Percentiles rank a stretch among this genome's conserved stretches.
phyloP scores from a whole-genome alignment of 257 asterid genomes.

The Paulownia fortunei region DNA sequence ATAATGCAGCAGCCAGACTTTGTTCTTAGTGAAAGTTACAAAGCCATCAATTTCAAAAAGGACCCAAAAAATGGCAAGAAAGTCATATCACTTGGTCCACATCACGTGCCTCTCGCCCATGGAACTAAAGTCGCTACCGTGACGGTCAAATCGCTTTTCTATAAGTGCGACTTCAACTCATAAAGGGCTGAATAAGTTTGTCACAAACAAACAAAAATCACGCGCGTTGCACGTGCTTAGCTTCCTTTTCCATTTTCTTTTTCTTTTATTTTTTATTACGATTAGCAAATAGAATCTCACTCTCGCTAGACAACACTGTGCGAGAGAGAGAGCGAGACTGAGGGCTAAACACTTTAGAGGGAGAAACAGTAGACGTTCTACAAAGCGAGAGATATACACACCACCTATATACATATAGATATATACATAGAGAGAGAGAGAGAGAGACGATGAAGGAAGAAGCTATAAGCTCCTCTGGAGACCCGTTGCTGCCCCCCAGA shows the following conservation, averaged over 20 bases:
- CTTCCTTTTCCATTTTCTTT: not conserved
- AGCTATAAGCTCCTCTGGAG: slow-evolving; percentile 87
- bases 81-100: not conserved
- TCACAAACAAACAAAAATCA: slow-evolving; percentile 22
- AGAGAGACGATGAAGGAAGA: slow-evolving; percentile 77
- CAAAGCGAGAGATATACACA: not conserved
- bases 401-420: not conserved
- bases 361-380: not conserved
- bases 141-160: not conserved
- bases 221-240: slow-evolving; percentile 23
- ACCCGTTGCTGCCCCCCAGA: slow-evolving; percentile 69
- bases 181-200: not conserved
- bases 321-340: slow-evolving; percentile 22
- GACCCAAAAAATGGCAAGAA: not conserved
- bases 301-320: not conserved
- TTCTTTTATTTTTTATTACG: not conserved
- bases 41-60: too few species aligned
- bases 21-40: too few species aligned
- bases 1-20: too few species aligned
- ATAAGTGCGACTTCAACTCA: not conserved
- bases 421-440: slow-evolving; percentile 12
- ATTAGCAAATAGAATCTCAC: slow-evolving; percentile 28
- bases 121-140: not conserved
- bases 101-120: not conserved
- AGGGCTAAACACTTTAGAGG: slow-evolving; percentile 2